Evolutionary conservation across 768 basidiomycete species (phyloP), one percentile per base, ranked within the genome.

Genomic region (Suillus alpinus): DNA sequence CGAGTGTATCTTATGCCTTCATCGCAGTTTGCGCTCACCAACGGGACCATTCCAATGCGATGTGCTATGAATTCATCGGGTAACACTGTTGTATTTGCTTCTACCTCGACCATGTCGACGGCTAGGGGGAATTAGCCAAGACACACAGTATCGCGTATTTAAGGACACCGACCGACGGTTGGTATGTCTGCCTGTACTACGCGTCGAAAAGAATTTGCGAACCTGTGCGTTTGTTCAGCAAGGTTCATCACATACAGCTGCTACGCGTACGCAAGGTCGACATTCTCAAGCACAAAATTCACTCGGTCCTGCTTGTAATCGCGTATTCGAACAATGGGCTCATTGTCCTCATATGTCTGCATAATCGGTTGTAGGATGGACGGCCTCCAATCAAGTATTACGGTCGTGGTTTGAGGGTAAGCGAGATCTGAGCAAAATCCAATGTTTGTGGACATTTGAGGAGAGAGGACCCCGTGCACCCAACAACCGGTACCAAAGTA

Each of bases 11-110:
- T 82, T 73, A 98, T 91, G 23, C 86, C 92, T 69, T 94, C 92
- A 63, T 94, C 92, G 66, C 94, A 95, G 65, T 91, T 92, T 41
- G 86, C 80, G 74, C 93, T 95, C 56, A 89, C 80, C 26, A 99
- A 80, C 8, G 97, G 97, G 32, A 99, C 82, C 86, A 97, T 90
- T 26, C 97, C 97, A 34, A 99, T 80, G 56, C 97, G 86, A 74
- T 99, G 97, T 0, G 95, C 93, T 62, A 99, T 90, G 77, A 95
- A 97, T 77, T 99, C 97, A 75, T 99, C 97, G 2, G 95, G 93
- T 23, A 99, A 77, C 4, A 97, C 95, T 2, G 92, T 87, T 5
- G 94, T 94, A 73, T 99, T 99, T 59, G 83, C 83, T 61, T 89
- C 84, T 64, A 98, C 90, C 74, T 94, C 91, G 12, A 98, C 96